A percentile compares a stretch with the other conserved stretches of the same genome.
phyloP scores from a whole-genome alignment of 1,284 basidiomycete genomes.

The Irpex lacteus region DNA sequence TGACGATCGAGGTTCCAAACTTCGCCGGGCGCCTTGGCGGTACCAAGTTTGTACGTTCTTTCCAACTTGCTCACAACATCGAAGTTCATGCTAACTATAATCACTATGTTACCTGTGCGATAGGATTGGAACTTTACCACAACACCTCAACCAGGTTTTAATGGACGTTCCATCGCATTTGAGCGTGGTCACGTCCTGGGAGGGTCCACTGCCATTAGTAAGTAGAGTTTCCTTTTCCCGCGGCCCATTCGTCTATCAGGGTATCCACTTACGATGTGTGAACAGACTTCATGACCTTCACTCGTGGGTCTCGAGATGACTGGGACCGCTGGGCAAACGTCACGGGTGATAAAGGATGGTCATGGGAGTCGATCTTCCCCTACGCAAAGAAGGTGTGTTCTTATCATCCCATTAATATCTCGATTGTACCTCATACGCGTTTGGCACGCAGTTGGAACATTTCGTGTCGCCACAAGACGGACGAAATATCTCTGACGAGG shows the following conservation, averaged over 20 bases:
- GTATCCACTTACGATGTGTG: too few species aligned
- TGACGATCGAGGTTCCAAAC: background rate
- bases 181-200: conserved; percentile 15
- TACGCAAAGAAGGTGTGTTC: background rate
- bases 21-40: background rate
- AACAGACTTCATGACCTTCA: conserved; percentile 1
- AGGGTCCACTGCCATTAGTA: conserved; percentile 15
- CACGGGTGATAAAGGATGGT: conserved; percentile 1
- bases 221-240: too few species aligned
- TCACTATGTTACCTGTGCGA: background rate
- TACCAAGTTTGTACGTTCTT: background rate
- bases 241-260: too few species aligned
- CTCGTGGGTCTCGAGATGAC: background rate
- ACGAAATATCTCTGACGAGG: conserved; percentile 29
- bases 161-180: background rate
- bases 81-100: background rate
- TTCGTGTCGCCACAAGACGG: conserved; percentile 27
- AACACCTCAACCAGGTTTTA: conserved; percentile 7
- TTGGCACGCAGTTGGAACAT: conserved; percentile 26
- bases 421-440: background rate
- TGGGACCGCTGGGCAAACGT: background rate
- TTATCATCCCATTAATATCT: background rate
- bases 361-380: conserved; percentile 2
- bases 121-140: conserved; percentile 17
- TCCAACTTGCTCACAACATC: background rate